phyloP scores from a whole-genome alignment of 192 early-diverging fungal species.

The Thoreauomyces humboldtii region DNA sequence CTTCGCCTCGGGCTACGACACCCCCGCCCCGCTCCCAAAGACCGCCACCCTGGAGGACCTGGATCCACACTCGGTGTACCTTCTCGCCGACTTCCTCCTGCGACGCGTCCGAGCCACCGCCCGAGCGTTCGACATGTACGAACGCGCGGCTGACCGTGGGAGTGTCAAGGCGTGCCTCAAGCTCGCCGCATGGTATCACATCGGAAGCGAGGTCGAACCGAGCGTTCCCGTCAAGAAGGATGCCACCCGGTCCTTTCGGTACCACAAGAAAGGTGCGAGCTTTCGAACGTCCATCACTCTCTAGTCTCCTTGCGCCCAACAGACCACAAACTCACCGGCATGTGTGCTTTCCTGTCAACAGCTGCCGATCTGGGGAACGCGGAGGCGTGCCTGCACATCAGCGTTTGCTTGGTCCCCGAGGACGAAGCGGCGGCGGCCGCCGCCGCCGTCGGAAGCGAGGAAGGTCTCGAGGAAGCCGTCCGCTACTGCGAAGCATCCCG shows the following conservation, averaged over 20 bases:
- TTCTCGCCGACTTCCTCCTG: slow-evolving; percentile 26
- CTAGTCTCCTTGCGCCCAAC: too few relatives aligned
- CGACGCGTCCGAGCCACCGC: not conserved
- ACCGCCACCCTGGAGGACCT: slow-evolving; percentile 30
- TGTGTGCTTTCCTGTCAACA: too few relatives aligned
- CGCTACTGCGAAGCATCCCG: slow-evolving; percentile 1
- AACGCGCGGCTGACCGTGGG: slow-evolving; percentile 31
- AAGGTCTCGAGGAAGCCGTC: not conserved
- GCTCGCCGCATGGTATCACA: slow-evolving; percentile 46
- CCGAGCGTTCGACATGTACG: slow-evolving; percentile 28
- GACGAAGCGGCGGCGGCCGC: not conserved
- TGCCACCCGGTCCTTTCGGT: slow-evolving; percentile 22
- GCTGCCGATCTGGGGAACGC: slow-evolving; percentile 40
- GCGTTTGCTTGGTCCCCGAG: slow-evolving; percentile 30
- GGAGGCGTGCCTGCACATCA: slow-evolving; percentile 45
- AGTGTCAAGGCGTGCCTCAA: slow-evolving; percentile 44
- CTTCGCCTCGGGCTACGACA: slow-evolving; percentile 18
- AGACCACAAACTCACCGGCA: too few relatives aligned
- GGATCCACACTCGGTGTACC: slow-evolving; percentile 42
- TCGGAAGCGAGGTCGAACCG: slow-evolving; percentile 34
- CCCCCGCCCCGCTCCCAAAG: slow-evolving; percentile 10
- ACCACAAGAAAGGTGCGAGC: slow-evolving; percentile 23
- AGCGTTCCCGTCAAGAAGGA: slow-evolving; percentile 36
- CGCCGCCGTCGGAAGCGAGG: not conserved
- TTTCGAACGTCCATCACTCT: too few relatives aligned